A percentile compares a stretch with the other conserved stretches of the same genome.
Conservation (phyloP, 129 eudicot genomes). For the Ambrosia artemisiifolia region DNA sequence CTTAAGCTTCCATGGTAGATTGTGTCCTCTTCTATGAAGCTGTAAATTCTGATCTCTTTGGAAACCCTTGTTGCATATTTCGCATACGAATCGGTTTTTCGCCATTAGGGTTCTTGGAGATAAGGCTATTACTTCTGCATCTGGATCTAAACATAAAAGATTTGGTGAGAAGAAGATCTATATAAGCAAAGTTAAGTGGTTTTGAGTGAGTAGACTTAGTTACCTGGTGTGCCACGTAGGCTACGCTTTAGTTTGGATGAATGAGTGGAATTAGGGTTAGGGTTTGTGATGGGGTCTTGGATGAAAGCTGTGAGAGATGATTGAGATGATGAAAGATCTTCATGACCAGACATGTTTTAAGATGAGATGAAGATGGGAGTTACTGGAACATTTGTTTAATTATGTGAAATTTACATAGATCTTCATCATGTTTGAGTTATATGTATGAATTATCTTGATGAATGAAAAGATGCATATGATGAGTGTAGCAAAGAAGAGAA, state of each 20-base stretch:
- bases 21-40: slow-evolving; percentile 88
- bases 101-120: slow-evolving; percentile 84
- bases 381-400: background rate
- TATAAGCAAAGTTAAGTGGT: background rate
- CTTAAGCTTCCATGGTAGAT: slow-evolving; percentile 85
- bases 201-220: background rate
- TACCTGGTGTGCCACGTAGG: slow-evolving; percentile 32
- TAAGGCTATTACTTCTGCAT: slow-evolving; percentile 86
- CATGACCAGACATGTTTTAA: slow-evolving; percentile 26
- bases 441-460: slow-evolving; percentile 9
- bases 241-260: slow-evolving; percentile 28
- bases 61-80: slow-evolving; percentile 79
- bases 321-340: slow-evolving; percentile 30
- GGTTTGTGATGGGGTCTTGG: slow-evolving; percentile 33
- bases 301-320: slow-evolving; percentile 27
- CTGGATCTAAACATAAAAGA: slow-evolving; percentile 51
- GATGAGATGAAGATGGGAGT: slow-evolving; percentile 10
- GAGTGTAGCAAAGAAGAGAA: background rate
- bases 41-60: slow-evolving; percentile 87
- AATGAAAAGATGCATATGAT: slow-evolving; percentile 11
- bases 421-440: background rate
- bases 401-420: background rate
- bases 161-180: background rate
- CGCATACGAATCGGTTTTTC: slow-evolving; percentile 71
- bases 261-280: slow-evolving; percentile 35